Percentiles rank a stretch among this genome's conserved stretches.
Evolutionary conservation across 495 filamentous ascomycete genomes (phyloP).

Genomic region (Staphylotrichum longicolle): DNA sequence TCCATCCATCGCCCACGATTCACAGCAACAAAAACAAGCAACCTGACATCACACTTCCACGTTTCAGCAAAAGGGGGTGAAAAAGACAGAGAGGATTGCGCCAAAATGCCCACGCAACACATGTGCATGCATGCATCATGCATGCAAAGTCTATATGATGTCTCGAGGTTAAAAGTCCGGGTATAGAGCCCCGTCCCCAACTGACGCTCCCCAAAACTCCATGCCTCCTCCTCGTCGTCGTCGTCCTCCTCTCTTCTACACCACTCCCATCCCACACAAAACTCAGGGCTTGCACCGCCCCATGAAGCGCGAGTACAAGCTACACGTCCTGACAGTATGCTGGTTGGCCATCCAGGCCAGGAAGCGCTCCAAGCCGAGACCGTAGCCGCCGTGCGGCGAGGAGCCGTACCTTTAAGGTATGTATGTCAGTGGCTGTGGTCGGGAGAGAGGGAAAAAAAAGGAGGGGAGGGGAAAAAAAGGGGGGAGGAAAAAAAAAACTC

Average conservation of each 20-base stretch:
- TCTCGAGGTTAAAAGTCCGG: no score
- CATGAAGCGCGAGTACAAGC: conserved; percentile 91
- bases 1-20: no score
- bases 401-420: conserved; percentile 73
- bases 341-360: conserved; percentile 93
- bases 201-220: neutral
- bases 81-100: no score
- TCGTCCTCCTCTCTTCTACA: neutral
- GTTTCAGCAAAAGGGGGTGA: no score
- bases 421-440: neutral
- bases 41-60: no score
- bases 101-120: no score
- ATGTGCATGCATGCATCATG: no score
- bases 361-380: conserved; percentile 92
- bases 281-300: conserved; percentile 83
- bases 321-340: conserved; percentile 85
- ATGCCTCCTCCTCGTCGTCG: neutral
- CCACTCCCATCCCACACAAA: neutral
- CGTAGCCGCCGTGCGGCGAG: conserved; percentile 92
- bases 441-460: neutral
- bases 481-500: conserved; percentile 43
- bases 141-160: no score
- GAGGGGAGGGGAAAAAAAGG: neutral
- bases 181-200: no score
- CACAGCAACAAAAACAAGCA: no score